Conservation (phyloP, 495 filamentous ascomycete genomes). For the Penicillium taxi region DNA sequence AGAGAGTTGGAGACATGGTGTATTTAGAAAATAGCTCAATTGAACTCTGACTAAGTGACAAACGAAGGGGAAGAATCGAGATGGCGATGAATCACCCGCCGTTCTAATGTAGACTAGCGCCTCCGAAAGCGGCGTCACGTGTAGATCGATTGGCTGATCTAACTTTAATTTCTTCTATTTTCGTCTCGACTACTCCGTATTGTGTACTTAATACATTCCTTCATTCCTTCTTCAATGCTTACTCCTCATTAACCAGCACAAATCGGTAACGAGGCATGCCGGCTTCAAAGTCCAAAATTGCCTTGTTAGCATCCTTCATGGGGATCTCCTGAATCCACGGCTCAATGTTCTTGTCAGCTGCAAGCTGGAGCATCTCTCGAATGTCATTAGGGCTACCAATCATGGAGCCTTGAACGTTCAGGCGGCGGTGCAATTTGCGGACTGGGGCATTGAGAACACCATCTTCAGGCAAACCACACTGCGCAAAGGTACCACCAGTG, state of each 20-base stretch:
- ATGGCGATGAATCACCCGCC: too few species aligned
- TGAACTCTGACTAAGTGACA: background rate
- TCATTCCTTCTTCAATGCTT: constrained; percentile 2
- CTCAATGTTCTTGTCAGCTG: constrained; percentile 60
- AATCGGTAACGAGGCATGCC: constrained; percentile 70
- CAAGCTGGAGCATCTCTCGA: constrained; percentile 72
- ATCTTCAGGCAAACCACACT: constrained; percentile 69
- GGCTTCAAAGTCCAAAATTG: constrained; percentile 59
- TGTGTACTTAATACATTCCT: background rate
- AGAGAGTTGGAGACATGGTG: constrained; percentile 29
- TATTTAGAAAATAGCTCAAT: constrained; percentile 2
- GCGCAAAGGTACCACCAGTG: constrained; percentile 64
- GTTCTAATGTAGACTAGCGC: too few species aligned
- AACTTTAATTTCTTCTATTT: background rate
- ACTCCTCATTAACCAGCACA: constrained; percentile 57
- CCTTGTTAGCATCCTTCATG: constrained; percentile 68
- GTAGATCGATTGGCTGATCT: constrained; percentile 3
- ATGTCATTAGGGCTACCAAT: constrained; percentile 71
- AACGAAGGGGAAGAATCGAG: constrained; percentile 1
- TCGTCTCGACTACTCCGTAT: too few species aligned
- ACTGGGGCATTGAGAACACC: constrained; percentile 57
- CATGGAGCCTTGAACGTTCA: constrained; percentile 61
- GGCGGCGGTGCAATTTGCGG: constrained; percentile 52
- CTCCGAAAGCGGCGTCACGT: constrained; percentile 31
- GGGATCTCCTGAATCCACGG: constrained; percentile 64